These are phyloP conservation scores for Mycena citricolor DNA, from an alignment of 1,284 basidiomycete species.

Conservation along the genomic window DNA sequence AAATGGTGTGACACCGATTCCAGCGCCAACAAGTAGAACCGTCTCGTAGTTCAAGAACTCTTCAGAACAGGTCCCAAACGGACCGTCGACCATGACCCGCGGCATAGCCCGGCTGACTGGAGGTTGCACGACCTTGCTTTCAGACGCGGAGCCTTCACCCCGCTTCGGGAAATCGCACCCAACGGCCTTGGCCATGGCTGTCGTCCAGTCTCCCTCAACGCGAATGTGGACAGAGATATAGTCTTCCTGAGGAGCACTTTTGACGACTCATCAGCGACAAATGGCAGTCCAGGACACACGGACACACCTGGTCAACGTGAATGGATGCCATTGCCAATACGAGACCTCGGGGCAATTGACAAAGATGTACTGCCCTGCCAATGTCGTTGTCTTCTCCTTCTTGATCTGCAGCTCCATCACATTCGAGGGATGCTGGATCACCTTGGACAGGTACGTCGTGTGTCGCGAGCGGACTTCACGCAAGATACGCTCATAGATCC, in stretches of 20 bases:
- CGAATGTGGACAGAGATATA: slow-evolving; percentile 89
- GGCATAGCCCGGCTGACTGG: slow-evolving; percentile 68
- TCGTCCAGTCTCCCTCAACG: slow-evolving; percentile 83
- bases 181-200: slow-evolving; percentile 69
- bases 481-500: slow-evolving; percentile 80
- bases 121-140: slow-evolving; percentile 55
- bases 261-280: slow-evolving; percentile 27
- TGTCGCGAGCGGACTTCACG: slow-evolving; percentile 86
- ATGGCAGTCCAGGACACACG: not conserved
- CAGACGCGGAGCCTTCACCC: slow-evolving; percentile 51
- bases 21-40: slow-evolving; percentile 79
- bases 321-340: slow-evolving; percentile 93
- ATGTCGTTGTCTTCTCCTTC: slow-evolving; percentile 79
- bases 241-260: slow-evolving; percentile 83
- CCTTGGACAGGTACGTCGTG: slow-evolving; percentile 85
- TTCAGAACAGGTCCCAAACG: slow-evolving; percentile 82
- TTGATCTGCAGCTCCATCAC: slow-evolving; percentile 92
- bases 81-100: slow-evolving; percentile 87
- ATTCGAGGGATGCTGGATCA: slow-evolving; percentile 88
- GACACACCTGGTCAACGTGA: slow-evolving; percentile 78
- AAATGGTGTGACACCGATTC: slow-evolving; percentile 92
- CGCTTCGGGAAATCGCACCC: slow-evolving; percentile 77
- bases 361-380: slow-evolving; percentile 89
- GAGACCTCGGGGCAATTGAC: slow-evolving; percentile 81
- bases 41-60: slow-evolving; percentile 87